Evolutionary conservation across 257 asterid species (phyloP).

Genomic region (Orobanche coerulescens): DNA sequence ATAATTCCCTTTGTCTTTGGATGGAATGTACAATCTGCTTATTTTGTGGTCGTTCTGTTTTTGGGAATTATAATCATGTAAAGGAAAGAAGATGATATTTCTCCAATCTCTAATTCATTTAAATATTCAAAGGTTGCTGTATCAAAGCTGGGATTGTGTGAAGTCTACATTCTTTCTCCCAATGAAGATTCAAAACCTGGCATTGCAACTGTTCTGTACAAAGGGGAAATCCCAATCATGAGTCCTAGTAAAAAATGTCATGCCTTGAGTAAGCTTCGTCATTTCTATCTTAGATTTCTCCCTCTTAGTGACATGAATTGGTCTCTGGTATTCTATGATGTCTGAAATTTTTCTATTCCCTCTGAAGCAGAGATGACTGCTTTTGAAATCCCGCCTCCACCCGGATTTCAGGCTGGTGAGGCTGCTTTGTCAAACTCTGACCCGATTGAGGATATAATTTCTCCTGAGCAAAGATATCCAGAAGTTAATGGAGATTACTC

Average conservation of each 20-base stretch:
- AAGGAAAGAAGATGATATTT: not conserved
- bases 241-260: slow-evolving; percentile 18
- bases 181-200: slow-evolving; percentile 24
- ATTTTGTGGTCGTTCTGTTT: not conserved
- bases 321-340: not conserved
- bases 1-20: not conserved
- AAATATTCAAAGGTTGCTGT: slow-evolving; percentile 50
- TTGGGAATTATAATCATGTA: not conserved
- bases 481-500: slow-evolving; percentile 31
- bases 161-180: slow-evolving; percentile 46
- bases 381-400: slow-evolving; percentile 23
- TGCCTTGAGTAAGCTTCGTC: slow-evolving; percentile 28
- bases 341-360: slow-evolving; percentile 14
- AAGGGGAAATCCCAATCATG: slow-evolving; percentile 19
- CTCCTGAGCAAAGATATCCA: slow-evolving; percentile 20
- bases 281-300: not conserved
- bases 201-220: slow-evolving; percentile 30
- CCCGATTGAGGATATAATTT: slow-evolving; percentile 27
- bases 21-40: not conserved
- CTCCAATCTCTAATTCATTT: slow-evolving; percentile 16
- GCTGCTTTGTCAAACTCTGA: slow-evolving; percentile 34
- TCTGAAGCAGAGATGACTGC: slow-evolving; percentile 19
- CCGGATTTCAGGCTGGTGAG: slow-evolving; percentile 29
- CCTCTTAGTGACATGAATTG: too few species aligned
- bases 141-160: slow-evolving; percentile 31